Evolutionary conservation across 202 grass and related monocot genomes (phyloP), one percentile per base, ranked within the genome.

Genomic region (Dendrocalamus latiflorus): DNA sequence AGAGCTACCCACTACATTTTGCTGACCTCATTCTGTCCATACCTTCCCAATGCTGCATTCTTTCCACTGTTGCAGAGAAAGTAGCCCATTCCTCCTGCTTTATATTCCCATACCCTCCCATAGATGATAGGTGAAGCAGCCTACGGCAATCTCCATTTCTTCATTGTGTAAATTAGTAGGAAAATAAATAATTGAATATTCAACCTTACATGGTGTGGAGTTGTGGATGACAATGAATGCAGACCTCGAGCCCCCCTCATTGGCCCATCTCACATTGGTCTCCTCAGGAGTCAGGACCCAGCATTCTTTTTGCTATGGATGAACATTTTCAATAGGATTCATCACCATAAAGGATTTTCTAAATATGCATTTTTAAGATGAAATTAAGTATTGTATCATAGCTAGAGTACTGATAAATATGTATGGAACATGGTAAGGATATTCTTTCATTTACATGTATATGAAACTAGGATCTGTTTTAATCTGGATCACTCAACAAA

Each of bases 1-100:
- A 57, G 60, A 78, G 78, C 81, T 69, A 80, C 75, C 65, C 70
- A 51, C 76, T 78, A 82, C 82, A 88, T 85, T 88, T 82, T 85
- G 76, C 67, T 91, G 72, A 88, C 72, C 45, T 78, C 57, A 81
- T n/a, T 73, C 56, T 76, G 53, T 45, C 39, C 68, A 77, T 56
- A 54, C 43, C 76, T 63, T n/a, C 81, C 81, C 53, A 79, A 34
- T 50, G 33, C 53, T 36, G 81, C 75, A 80, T 54, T 66, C 47
- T 67, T 69, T 75, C 17, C 25, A 84, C 75, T 80, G 69, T 68
- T 39, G 4, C 62, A 36, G 42, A 54, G 33, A 70, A 80, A 80
- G 86, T 73, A 67, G 36, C 69, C 75, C 76, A 76, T 61, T 81
- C 42, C 24, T n/a, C n/a, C n/a, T n/a, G n/a, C n/a, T n/a, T n/a